Base-by-base conservation (phyloP, 2,329 filamentous ascomycete genomes). In the Dactylellina leptospora region DNA sequence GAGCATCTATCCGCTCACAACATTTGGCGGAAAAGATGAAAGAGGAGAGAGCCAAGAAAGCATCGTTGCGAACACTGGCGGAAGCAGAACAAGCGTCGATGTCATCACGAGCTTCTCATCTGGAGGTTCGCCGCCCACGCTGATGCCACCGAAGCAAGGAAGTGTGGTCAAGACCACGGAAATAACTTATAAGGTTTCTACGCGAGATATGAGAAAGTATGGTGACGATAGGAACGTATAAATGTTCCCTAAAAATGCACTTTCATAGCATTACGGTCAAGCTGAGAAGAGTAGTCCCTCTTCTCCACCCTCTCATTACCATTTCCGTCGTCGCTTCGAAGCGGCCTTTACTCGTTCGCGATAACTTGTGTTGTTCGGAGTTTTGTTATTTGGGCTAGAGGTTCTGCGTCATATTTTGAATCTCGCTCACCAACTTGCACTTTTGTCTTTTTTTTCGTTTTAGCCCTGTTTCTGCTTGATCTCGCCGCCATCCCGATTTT, bases 1-100 rank as follows among this genome's bases (percentile, higher is more conserved):
- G 42, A 63, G 66, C 48, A 61, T 71, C 3, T 71, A 71, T 36
- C 66, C 66, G 5, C 58, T 71, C 25, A 71, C 50, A 1, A 56
- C 47, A 3, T 53, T 63, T 47, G n/a, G n/a, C n/a, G 59, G 50
- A 2, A 70, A 62, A 10, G 56, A 61, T 30, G 58, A 56, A 23
- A 58, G 66, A 47, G 66, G 66, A 2, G 66, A 71, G 40, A 71
- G 66, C 23, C 66, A 71, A 16, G 66, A 71, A 44, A 71, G 58
- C 22, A 71, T 71, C 23, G 66, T 71, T 22, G 56, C 50, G 3
- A 54, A 44, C 20, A 58, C 33, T 8, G 36, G 33, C 0, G 44
- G 23, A 3, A 62, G 30, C 5, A 48, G 56, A 13, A 30, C 30
- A 50, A 70, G 50, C 27, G n/a, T 53, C 5, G 58, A 63, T 56